These are phyloP conservation scores for Rhynchosporium secalis DNA, from an alignment of 2,329 filamentous ascomycete genomes.

Conservation along the genomic window DNA sequence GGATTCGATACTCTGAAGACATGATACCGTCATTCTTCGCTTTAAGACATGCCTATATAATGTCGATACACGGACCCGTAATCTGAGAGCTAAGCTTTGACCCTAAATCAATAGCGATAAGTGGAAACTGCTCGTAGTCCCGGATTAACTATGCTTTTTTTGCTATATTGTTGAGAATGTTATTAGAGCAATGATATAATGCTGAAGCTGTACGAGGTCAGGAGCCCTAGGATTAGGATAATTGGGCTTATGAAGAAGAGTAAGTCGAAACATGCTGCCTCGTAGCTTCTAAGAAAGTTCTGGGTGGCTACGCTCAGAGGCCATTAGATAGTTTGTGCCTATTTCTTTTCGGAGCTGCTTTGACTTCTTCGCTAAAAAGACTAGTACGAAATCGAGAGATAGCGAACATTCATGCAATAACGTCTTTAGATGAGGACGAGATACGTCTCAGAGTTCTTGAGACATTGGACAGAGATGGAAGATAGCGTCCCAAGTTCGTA, in stretches of 20 bases:
- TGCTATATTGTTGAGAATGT: constrained; percentile 60
- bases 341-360: constrained; percentile 49
- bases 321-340: constrained; percentile 45
- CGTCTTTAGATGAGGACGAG: too few species aligned
- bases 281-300: constrained; percentile 44
- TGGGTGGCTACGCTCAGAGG: constrained; percentile 32
- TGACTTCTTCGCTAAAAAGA: constrained; percentile 49
- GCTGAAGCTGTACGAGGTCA: constrained; percentile 52
- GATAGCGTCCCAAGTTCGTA: too few species aligned
- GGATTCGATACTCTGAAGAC: constrained; percentile 64
- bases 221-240: constrained; percentile 51
- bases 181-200: constrained; percentile 54
- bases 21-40: constrained; percentile 50
- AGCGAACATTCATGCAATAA: too few species aligned
- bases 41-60: constrained; percentile 18
- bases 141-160: constrained; percentile 52
- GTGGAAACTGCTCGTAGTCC: constrained; percentile 56
- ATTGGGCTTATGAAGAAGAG: constrained; percentile 55
- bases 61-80: constrained; percentile 37
- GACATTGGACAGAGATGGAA: too few species aligned
- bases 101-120: constrained; percentile 44
- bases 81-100: constrained; percentile 45
- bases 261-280: constrained; percentile 35
- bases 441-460: too few species aligned
- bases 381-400: constrained; percentile 6